phyloP scores from a whole-genome alignment of 148 eudicot species.

The Simmondsia chinensis region DNA sequence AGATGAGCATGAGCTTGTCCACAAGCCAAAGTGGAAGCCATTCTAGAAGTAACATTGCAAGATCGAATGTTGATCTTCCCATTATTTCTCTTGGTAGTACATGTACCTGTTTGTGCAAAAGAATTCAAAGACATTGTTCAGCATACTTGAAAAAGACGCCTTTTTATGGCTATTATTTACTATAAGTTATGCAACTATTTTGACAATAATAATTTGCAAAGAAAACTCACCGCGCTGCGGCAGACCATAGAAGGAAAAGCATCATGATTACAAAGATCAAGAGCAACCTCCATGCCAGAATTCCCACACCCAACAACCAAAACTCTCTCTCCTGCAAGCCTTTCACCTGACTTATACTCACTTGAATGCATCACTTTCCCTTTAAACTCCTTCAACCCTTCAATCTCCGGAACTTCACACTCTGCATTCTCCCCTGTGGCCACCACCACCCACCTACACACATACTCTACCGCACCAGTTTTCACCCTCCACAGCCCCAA shows the following conservation, averaged over 20 bases:
- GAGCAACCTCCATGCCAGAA: constrained; percentile 91
- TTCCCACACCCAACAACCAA: constrained; percentile 92
- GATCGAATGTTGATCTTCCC: constrained; percentile 68
- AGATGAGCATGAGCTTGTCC: constrained; percentile 48
- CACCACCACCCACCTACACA: constrained; percentile 76
- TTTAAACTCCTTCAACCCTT: constrained; percentile 42
- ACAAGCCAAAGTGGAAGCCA: constrained; percentile 90
- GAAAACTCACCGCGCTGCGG: constrained; percentile 64
- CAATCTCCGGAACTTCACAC: constrained; percentile 59
- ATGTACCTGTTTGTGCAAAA: constrained; percentile 87
- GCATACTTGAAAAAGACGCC: background rate
- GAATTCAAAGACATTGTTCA: too few species aligned
- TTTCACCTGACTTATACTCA: constrained; percentile 73
- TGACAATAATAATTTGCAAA: background rate
- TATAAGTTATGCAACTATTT: too few species aligned
- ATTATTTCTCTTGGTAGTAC: constrained; percentile 71
- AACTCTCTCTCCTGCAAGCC: constrained; percentile 45
- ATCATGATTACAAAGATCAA: constrained; percentile 74
- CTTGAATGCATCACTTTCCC: constrained; percentile 74
- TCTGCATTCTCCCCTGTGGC: constrained; percentile 96
- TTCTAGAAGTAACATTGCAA: constrained; percentile 48
- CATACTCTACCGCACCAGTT: constrained; percentile 66
- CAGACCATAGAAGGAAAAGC: constrained; percentile 69
- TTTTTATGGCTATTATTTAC: background rate
- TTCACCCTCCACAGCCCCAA: constrained; percentile 60